Evolutionary conservation across 805 yeast genomes (phyloP), one percentile per base, ranked within the genome.

Genomic region (Candida saitoana): DNA sequence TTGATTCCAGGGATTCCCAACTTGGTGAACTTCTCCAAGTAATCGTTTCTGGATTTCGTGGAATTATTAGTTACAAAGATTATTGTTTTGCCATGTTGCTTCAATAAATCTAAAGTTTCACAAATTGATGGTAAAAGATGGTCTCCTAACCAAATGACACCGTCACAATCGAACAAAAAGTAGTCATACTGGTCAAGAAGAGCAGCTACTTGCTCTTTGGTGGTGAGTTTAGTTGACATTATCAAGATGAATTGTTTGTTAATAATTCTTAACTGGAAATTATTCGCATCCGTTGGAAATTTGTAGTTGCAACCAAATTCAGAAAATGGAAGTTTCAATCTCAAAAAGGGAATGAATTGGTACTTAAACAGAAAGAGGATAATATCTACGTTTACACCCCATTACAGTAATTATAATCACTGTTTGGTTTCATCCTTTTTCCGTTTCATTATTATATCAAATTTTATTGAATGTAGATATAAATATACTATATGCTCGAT

Each of bases 31-130:
- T 93, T 93, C 49, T 69, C 62, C 22, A 85, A 74, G 60, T 93
- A 93, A 32, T 82, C 82, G 25, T 68, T 64, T 46, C 99, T 73
- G 2, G 96, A 84, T 60, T 93, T 91, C 22, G 97, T 87, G 16
- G 96, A 87, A 67, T 93, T 93, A 71, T 93, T 93, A 35, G 99
- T 90, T 20, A 93, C 99, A 65, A 93, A 93, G 34, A 90, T 73
- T 40, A 87, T 71, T 46, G 81, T 77, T 62, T 93, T 93, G 30
- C 77, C 76, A 19, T 49, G 43, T 3, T 59, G 43, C 44, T 74
- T 74, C 49, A 93, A 68, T 33, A 84, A 57, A 7, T 73, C 71
- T 33, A 93, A 62, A 0, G 96, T 85, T 59, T 93, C 97, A 9
- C 70, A 73, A 2, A 87, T 85, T 14, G 76, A 68, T 5, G 97